Evolutionary conservation across 73 alveolate species (phyloP).

Genomic region (Blepharisma japonicum): DNA sequence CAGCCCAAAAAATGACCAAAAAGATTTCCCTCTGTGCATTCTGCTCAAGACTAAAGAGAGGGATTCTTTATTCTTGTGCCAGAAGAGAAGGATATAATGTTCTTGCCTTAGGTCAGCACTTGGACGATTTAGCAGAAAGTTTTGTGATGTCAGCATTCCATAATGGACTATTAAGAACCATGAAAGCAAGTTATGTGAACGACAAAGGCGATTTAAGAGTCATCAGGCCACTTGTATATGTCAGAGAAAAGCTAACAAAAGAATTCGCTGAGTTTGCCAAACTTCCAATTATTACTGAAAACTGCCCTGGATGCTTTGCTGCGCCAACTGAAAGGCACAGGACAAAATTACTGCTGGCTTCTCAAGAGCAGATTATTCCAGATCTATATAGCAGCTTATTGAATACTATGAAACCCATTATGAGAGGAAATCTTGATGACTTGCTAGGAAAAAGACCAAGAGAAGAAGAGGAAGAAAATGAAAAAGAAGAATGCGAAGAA

Average conservation of each 20-base stretch:
- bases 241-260: slow-evolving; percentile 90
- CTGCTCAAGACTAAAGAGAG: slow-evolving; percentile 98
- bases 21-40: slow-evolving; percentile 92
- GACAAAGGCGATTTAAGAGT: slow-evolving; percentile 92
- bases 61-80: slow-evolving; percentile 87
- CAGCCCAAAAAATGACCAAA: slow-evolving; percentile 80
- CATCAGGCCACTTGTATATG: slow-evolving; percentile 94
- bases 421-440: slow-evolving; percentile 29
- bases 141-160: slow-evolving; percentile 96
- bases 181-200: slow-evolving; percentile 89
- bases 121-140: slow-evolving; percentile 98
- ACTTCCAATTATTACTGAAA: slow-evolving; percentile 95
- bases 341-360: slow-evolving; percentile 82
- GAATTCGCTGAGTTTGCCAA: slow-evolving; percentile 73
- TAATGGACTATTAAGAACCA: slow-evolving; percentile 93
- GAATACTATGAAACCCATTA: slow-evolving; percentile 37
- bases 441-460: slow-evolving; percentile 6
- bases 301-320: slow-evolving; percentile 99
- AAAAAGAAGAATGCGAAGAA: slow-evolving; percentile 16
- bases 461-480: slow-evolving; percentile 18
- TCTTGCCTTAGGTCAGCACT: slow-evolving; percentile 94
- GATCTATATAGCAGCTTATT: slow-evolving; percentile 56
- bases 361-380: slow-evolving; percentile 87
- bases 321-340: slow-evolving; percentile 98
- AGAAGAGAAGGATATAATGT: slow-evolving; percentile 89